Evolutionary conservation across 257 asterid genomes (phyloP).

Genomic region (Fraxinus pennsylvanica): DNA sequence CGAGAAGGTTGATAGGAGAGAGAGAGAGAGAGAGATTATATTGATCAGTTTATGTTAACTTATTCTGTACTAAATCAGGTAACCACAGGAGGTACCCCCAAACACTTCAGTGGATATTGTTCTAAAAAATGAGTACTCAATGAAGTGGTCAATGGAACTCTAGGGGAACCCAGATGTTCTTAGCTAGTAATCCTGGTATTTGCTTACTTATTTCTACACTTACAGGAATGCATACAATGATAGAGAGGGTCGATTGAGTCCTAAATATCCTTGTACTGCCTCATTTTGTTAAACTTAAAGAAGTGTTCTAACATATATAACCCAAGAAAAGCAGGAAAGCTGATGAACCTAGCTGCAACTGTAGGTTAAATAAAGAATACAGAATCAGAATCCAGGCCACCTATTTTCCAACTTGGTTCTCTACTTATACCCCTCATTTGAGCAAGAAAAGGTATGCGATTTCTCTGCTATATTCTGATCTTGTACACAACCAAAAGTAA

Average conservation of each 20-base stretch:
- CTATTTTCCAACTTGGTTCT: too few relatives aligned
- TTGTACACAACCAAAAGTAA: not conserved
- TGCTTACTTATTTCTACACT: not conserved
- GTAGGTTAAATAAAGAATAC: not conserved
- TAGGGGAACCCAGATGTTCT: constrained; percentile 38
- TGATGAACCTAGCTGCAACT: not conserved
- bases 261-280: not conserved
- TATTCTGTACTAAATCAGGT: constrained; percentile 16
- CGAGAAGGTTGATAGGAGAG: too few relatives aligned
- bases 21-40: too few relatives aligned
- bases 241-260: too few relatives aligned
- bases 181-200: not conserved
- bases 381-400: not conserved
- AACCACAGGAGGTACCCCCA: constrained; percentile 57
- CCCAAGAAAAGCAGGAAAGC: not conserved
- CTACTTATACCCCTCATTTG: too few relatives aligned
- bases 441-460: not conserved
- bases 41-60: too few relatives aligned
- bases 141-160: constrained; percentile 56
- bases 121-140: constrained; percentile 22
- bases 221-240: not conserved
- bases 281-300: not conserved
- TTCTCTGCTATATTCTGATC: not conserved
- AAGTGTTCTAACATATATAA: not conserved
- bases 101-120: constrained; percentile 47